Conservation (phyloP, 2,329 filamentous ascomycete species). For the Stylonectria norvegica region DNA sequence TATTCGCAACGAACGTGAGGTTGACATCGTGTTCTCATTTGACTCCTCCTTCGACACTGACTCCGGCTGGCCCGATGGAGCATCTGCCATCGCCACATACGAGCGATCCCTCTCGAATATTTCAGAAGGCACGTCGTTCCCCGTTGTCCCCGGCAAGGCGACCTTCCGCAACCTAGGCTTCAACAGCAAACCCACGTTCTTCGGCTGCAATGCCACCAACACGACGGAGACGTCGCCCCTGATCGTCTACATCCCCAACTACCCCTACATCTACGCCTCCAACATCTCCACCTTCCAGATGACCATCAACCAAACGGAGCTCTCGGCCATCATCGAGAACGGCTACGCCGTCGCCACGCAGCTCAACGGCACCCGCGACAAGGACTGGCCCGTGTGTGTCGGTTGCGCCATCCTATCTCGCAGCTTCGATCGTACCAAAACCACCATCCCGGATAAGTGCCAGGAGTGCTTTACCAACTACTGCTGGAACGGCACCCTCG, state of each 20-base stretch:
- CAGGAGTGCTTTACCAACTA: conserved; percentile 72
- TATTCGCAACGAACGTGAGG: conserved; percentile 43
- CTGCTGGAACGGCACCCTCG: conserved; percentile 85
- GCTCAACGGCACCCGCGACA: conserved; percentile 73
- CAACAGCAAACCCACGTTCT: conserved; percentile 60
- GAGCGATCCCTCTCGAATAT: conserved; percentile 47
- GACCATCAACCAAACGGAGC: conserved; percentile 59
- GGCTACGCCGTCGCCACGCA: conserved; percentile 81
- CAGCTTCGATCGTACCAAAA: conserved; percentile 68
- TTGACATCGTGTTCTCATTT: conserved; percentile 63
- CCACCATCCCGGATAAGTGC: conserved; percentile 68
- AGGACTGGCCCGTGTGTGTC: conserved; percentile 77
- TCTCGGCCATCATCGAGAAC: conserved; percentile 80
- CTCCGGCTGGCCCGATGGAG: conserved; percentile 58
- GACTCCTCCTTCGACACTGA: conserved; percentile 62
- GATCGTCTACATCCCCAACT: conserved; percentile 77
- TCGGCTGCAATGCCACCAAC: conserved; percentile 58
- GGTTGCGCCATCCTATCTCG: conserved; percentile 82
- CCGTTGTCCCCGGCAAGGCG: conserved; percentile 51
- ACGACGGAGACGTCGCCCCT: conserved; percentile 59
- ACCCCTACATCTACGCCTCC: conserved; percentile 70
- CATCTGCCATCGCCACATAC: conserved; percentile 56
- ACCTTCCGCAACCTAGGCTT: conserved; percentile 57
- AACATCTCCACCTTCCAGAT: conserved; percentile 78
- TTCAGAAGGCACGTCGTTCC: conserved; percentile 55